Evolutionary conservation across 306 rosid genomes (phyloP).

Genomic region (Myrica gale): DNA sequence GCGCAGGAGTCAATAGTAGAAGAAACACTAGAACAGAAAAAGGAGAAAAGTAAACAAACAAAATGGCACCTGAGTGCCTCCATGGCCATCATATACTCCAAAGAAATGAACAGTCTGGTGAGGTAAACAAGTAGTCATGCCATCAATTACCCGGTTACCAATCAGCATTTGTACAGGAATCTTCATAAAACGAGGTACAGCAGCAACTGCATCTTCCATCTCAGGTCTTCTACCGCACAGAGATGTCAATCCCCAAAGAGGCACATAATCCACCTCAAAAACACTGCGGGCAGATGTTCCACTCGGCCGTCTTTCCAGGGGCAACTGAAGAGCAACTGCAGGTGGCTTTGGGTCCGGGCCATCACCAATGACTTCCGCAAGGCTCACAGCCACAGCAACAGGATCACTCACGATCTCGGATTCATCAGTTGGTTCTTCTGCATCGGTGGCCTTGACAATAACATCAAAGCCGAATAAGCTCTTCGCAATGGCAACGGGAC

Average conservation of each 20-base stretch:
- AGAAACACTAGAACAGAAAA: constrained; percentile 13
- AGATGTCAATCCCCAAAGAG: constrained; percentile 78
- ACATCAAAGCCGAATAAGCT: constrained; percentile 36
- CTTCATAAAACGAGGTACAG: constrained; percentile 53
- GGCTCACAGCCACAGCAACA: constrained; percentile 44
- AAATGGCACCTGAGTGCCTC: constrained; percentile 71
- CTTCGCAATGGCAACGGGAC: constrained; percentile 44
- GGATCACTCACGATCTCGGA: constrained; percentile 41
- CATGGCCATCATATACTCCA: constrained; percentile 94
- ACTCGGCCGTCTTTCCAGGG: constrained; percentile 47
- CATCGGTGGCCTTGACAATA: constrained; percentile 36
- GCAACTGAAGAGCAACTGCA: constrained; percentile 41
- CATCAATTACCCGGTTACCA: constrained; percentile 57
- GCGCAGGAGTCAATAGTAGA: not conserved
- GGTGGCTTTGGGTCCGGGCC: constrained; percentile 35
- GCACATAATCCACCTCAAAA: constrained; percentile 74
- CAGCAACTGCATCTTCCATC: constrained; percentile 82
- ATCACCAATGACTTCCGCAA: constrained; percentile 48
- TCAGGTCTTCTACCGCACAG: constrained; percentile 84
- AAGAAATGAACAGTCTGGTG: constrained; percentile 70
- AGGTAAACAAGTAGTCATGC: constrained; percentile 49
- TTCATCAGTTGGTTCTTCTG: constrained; percentile 35
- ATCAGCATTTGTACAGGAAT: constrained; percentile 76
- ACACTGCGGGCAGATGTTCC: constrained; percentile 64
- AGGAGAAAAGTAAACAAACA: not conserved